Evolutionary conservation across 768 basidiomycete species (phyloP).

Genomic region (Tylopilus balloui): DNA sequence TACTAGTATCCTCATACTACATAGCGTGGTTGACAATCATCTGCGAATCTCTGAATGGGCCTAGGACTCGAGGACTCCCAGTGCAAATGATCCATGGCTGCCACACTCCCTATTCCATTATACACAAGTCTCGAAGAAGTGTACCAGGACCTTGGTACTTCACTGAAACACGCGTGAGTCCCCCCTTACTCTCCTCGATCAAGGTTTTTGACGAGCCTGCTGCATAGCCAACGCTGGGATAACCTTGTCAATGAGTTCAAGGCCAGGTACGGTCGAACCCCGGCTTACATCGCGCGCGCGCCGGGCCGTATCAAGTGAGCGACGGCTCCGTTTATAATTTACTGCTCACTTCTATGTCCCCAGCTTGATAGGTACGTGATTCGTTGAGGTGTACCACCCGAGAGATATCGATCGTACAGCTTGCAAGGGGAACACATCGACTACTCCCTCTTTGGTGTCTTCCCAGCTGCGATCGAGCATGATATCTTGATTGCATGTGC

Average conservation of each 20-base stretch:
- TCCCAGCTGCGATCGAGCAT: conserved; percentile 80
- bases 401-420: background rate
- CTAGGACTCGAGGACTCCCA: too few relatives aligned
- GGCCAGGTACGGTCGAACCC: conserved; percentile 58
- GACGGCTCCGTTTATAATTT: background rate
- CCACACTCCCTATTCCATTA: conserved; percentile 55
- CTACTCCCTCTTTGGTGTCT: conserved; percentile 77
- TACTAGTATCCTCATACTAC: too few relatives aligned
- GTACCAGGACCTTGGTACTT: conserved; percentile 49
- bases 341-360: background rate
- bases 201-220: background rate
- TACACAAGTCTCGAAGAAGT: conserved; percentile 55
- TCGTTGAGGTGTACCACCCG: background rate
- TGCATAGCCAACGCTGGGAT: conserved; percentile 50
- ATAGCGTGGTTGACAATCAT: too few relatives aligned
- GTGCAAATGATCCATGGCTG: too few relatives aligned
- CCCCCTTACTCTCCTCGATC: background rate
- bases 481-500: conserved; percentile 80
- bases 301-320: conserved; percentile 78
- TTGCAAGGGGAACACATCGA: conserved; percentile 76
- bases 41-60: too few relatives aligned
- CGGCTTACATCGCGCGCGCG: conserved; percentile 68
- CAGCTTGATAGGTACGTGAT: conserved; percentile 34
- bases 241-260: conserved; percentile 58
- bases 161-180: conserved; percentile 48